These are phyloP conservation scores for Paxillus rubicundulus DNA, from an alignment of 768 basidiomycete species.

Conservation along the genomic window DNA sequence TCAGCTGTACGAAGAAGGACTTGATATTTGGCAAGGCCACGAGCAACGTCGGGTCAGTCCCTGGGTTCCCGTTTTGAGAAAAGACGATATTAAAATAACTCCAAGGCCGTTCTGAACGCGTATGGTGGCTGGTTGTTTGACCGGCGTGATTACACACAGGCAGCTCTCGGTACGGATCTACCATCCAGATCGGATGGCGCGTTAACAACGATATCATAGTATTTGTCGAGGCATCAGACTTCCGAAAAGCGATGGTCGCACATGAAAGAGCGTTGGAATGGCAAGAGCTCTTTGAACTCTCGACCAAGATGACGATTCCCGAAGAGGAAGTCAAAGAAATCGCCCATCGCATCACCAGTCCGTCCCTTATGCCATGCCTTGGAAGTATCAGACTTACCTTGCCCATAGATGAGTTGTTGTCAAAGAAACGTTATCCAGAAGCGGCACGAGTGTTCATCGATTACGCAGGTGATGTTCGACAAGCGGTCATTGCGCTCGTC, in stretches of 20 bases:
- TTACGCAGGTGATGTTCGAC: constrained; percentile 74
- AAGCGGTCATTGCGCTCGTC: constrained; percentile 72
- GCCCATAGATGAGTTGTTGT: constrained; percentile 69
- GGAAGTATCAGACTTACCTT: constrained; percentile 3
- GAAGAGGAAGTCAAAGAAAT: constrained; percentile 59
- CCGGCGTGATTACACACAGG: constrained; percentile 75
- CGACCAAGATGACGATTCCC: constrained; percentile 46
- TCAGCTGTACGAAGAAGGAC: constrained; percentile 68
- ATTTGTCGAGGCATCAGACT: constrained; percentile 65
- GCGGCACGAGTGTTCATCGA: constrained; percentile 82
- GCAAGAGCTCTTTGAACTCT: constrained; percentile 88
- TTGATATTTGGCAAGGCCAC: constrained; percentile 70
- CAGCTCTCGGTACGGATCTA: constrained; percentile 65
- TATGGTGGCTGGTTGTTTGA: constrained; percentile 92
- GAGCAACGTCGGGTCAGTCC: constrained; percentile 57
- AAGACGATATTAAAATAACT: constrained; percentile 7
- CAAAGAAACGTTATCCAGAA: constrained; percentile 78
- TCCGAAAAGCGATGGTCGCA: constrained; percentile 77
- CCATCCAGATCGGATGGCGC: background rate
- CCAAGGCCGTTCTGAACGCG: constrained; percentile 63
- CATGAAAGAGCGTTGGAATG: constrained; percentile 87
- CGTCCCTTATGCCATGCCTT: constrained; percentile 20
- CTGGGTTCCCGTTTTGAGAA: background rate
- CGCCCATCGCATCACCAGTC: constrained; percentile 80
- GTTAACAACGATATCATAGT: constrained; percentile 41